Percentiles rank a stretch among this genome's conserved stretches.
Evolutionary conservation across 2,329 filamentous ascomycete species (phyloP).

Genomic region (Diaporthe batatas): DNA sequence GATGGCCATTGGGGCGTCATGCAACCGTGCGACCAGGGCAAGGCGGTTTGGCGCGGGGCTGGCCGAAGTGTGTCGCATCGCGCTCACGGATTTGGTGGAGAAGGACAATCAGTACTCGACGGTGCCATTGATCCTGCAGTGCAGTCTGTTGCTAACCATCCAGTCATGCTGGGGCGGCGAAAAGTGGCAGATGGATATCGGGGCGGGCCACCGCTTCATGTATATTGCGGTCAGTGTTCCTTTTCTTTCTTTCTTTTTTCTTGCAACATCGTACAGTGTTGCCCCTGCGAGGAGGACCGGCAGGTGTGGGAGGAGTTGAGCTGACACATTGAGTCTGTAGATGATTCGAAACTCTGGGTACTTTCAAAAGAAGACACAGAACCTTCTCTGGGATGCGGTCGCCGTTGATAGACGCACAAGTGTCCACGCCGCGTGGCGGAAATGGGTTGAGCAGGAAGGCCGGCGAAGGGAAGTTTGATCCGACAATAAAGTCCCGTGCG

Average conservation of each 20-base stretch:
- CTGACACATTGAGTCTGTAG: background rate
- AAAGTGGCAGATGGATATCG: constrained; percentile 5
- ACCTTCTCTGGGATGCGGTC: background rate
- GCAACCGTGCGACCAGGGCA: background rate
- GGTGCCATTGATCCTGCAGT: background rate
- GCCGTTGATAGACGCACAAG: background rate
- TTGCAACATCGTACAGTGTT: too few species aligned
- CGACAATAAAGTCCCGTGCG: too few species aligned
- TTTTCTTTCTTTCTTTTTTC: background rate
- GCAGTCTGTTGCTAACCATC: background rate
- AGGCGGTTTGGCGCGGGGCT: background rate
- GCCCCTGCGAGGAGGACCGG: too few species aligned
- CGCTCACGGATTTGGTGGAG: constrained; percentile 6
- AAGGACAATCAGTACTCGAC: constrained; percentile 8
- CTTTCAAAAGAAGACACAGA: background rate
- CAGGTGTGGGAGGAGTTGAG: background rate
- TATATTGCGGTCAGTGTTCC: background rate
- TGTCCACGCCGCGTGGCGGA: background rate
- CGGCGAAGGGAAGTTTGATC: background rate
- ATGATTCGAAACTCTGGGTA: background rate
- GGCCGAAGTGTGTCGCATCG: background rate
- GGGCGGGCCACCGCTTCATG: constrained; percentile 1
- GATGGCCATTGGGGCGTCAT: constrained; percentile 6
- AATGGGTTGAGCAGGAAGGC: background rate
- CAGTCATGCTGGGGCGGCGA: constrained; percentile 6